phyloP scores from a whole-genome alignment of 2,329 filamentous ascomycete genomes.

The Xylariomycetidae sp. region DNA sequence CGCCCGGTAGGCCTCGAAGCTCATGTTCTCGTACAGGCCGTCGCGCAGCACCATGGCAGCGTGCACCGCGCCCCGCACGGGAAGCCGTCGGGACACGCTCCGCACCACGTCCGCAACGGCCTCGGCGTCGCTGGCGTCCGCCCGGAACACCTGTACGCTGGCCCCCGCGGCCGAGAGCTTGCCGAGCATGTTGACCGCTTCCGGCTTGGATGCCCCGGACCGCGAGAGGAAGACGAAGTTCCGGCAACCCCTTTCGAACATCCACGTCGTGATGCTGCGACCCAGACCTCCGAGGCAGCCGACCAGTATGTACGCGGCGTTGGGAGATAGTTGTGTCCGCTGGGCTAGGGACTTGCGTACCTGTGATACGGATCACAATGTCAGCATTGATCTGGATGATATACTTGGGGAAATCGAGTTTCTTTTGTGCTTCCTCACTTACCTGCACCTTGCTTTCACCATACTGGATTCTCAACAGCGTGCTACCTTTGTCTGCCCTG shows the following conservation, averaged over 20 bases:
- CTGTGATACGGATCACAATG: background rate
- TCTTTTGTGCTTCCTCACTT: too few species aligned
- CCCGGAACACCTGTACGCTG: background rate
- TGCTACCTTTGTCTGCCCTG: background rate
- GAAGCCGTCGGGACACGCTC: background rate
- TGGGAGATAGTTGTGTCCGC: background rate
- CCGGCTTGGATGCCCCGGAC: slow-evolving; percentile 1
- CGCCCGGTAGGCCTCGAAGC: background rate
- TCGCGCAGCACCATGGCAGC: slow-evolving; percentile 7
- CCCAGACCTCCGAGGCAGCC: slow-evolving; percentile 8
- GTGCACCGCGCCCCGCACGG: slow-evolving; percentile 4
- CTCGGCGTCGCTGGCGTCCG: slow-evolving; percentile 1
- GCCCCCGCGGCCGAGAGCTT: slow-evolving; percentile 1
- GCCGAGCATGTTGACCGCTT: background rate
- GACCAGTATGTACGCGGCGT: slow-evolving; percentile 3
- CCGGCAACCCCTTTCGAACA: slow-evolving; percentile 5
- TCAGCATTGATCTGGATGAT: background rate
- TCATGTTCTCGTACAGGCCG: slow-evolving; percentile 1
- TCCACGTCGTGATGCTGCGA: slow-evolving; percentile 4
- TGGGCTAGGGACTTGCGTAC: background rate
- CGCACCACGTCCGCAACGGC: slow-evolving; percentile 1
- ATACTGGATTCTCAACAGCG: slow-evolving; percentile 2
- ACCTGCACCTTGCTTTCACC: slow-evolving; percentile 3
- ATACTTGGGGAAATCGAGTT: background rate
- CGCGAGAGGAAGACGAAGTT: slow-evolving; percentile 6